Evolutionary conservation across 2,329 filamentous ascomycete species (phyloP).

Genomic region (Massarina eburnea): DNA sequence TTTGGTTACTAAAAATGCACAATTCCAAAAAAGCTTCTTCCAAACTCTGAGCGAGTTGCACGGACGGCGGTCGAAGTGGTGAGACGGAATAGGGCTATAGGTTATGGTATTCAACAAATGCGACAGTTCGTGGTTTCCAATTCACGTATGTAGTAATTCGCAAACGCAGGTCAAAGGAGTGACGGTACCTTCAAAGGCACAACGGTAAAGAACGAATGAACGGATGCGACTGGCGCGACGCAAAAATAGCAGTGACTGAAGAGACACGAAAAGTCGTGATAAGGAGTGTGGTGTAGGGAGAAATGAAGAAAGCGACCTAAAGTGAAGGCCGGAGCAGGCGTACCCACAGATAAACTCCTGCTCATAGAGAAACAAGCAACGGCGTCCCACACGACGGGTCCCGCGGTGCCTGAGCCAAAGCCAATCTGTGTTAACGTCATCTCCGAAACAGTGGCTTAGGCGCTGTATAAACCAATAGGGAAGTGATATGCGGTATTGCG

Average conservation of each 20-base stretch:
- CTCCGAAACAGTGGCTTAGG: background rate
- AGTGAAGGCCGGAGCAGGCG: background rate
- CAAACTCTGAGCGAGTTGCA: background rate
- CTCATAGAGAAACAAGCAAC: background rate
- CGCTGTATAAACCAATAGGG: background rate
- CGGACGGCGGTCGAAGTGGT: background rate
- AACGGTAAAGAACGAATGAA: background rate
- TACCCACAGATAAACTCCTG: background rate
- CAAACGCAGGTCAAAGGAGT: constrained; percentile 1
- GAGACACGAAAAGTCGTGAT: background rate
- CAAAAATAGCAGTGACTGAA: background rate
- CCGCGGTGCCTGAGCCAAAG: background rate
- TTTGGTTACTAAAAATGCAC: background rate
- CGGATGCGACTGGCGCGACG: background rate
- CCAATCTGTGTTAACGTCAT: background rate
- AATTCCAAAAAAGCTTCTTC: background rate
- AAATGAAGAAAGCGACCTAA: background rate
- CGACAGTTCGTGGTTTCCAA: background rate
- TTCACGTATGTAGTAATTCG: too few species aligned
- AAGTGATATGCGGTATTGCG: background rate
- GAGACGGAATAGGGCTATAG: background rate
- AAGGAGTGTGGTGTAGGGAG: background rate
- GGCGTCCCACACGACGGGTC: background rate
- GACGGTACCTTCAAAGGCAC: background rate
- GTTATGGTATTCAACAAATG: background rate